phyloP scores from a whole-genome alignment of 345 rosid genomes.

The Hibiscus syriacus region DNA sequence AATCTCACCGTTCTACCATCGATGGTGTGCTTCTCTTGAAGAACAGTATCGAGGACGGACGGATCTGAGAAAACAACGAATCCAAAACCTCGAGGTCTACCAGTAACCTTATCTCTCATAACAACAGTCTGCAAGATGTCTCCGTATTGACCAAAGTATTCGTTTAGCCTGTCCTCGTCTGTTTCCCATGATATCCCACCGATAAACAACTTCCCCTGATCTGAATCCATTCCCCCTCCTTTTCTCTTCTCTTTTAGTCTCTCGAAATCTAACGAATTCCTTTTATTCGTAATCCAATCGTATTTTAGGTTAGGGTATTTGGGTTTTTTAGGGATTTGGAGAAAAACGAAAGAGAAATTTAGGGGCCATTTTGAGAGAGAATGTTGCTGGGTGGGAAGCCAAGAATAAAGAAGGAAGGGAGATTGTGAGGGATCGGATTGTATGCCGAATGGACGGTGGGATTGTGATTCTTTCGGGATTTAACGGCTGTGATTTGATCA shows the following conservation, averaged over 20 bases:
- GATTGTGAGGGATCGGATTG: not conserved
- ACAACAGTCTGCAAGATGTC: conserved; percentile 62
- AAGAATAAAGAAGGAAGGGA: not conserved
- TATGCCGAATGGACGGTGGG: conserved; percentile 19
- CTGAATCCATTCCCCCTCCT: conserved; percentile 53
- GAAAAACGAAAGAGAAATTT: not conserved
- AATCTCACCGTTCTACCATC: conserved; percentile 75
- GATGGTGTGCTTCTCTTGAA: conserved; percentile 29
- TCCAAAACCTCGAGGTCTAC: conserved; percentile 78
- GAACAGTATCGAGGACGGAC: not conserved
- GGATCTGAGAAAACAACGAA: conserved; percentile 72
- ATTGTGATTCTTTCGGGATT: not conserved
- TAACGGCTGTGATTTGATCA: conserved; percentile 17
- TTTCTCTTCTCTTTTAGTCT: not conserved
- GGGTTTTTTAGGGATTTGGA: conserved; percentile 12
- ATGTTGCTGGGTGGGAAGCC: not conserved
- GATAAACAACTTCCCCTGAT: conserved; percentile 85
- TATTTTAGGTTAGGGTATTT: not conserved
- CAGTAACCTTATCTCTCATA: conserved; percentile 68
- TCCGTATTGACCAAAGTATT: conserved; percentile 62
- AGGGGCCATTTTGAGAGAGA: conserved; percentile 9
- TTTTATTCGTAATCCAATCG: not conserved
- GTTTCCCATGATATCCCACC: conserved; percentile 99
- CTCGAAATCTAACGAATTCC: conserved; percentile 17
- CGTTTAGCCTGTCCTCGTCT: conserved; percentile 54